Percentiles rank a stretch among this genome's conserved stretches.
Conservation (phyloP, 169 alveolate genomes). For the Plasmodium adleri region DNA sequence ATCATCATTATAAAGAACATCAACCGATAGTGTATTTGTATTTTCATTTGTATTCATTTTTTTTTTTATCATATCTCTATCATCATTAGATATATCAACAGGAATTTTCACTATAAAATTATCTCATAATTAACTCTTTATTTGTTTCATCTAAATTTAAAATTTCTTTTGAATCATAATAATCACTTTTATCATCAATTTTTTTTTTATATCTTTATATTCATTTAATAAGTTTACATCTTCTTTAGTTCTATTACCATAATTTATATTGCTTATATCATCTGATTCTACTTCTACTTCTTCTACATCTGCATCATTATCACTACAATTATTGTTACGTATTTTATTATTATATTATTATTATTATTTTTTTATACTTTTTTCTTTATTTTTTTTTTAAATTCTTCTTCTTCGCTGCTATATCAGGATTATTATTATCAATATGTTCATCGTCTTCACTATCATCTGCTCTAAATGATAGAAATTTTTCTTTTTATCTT, state of each 20-base stretch:
- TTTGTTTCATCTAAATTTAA: conserved; percentile 27
- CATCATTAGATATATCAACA: conserved; percentile 9
- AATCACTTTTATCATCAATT: neutral
- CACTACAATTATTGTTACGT: neutral
- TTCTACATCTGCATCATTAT: neutral
- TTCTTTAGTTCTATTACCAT: conserved; percentile 24
- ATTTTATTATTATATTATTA: neutral
- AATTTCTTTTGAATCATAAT: neutral
- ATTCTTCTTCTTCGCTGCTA: conserved; percentile 7
- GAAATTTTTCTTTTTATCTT: too few species aligned
- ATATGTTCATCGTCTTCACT: too few species aligned
- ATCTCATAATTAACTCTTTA: conserved; percentile 63
- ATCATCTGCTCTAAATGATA: too few species aligned
- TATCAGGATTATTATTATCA: conserved; percentile 18
- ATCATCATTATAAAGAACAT: neutral
- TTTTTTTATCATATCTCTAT: neutral
- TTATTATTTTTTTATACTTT: neutral
- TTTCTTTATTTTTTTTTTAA: neutral
- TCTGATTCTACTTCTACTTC: neutral
- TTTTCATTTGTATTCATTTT: neutral
- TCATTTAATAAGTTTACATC: conserved; percentile 43
- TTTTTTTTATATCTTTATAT: conserved; percentile 26
- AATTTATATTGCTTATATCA: conserved; percentile 12
- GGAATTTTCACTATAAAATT: conserved; percentile 66
- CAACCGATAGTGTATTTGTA: neutral